Conservation (phyloP, 306 rosid species). For the Vachellia pachyceras region DNA sequence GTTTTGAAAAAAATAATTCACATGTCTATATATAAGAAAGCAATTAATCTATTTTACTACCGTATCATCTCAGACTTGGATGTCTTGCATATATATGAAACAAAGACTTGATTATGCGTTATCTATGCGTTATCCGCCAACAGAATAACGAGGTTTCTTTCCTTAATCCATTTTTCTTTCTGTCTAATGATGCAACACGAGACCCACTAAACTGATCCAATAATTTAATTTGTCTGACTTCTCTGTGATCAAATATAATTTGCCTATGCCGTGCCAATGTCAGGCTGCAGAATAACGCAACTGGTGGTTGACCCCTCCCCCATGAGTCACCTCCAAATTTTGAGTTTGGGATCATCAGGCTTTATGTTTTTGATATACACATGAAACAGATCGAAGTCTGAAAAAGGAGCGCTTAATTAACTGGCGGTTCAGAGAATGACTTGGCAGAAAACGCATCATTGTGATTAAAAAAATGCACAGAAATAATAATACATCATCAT, state of each 20-base stretch:
- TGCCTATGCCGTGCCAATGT: not conserved
- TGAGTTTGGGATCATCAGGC: not conserved
- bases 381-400: constrained; percentile 1
- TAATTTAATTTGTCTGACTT: not conserved
- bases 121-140: not conserved
- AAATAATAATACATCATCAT: not conserved
- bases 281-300: not conserved
- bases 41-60: too few relatives aligned
- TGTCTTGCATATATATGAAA: too few relatives aligned
- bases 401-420: not conserved
- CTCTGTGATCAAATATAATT: not conserved
- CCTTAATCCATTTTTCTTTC: not conserved
- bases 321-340: not conserved
- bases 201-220: not conserved
- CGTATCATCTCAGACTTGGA: too few relatives aligned
- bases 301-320: constrained; percentile 10
- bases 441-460: not conserved
- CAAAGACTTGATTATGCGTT: too few relatives aligned
- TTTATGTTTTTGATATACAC: not conserved
- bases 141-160: not conserved
- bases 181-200: not conserved
- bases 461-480: not conserved
- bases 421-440: constrained; percentile 2
- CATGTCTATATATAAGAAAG: too few relatives aligned
- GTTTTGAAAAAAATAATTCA: too few relatives aligned